phyloP scores from a whole-genome alignment of 805 yeast species.

The Candida tallmaniae region DNA sequence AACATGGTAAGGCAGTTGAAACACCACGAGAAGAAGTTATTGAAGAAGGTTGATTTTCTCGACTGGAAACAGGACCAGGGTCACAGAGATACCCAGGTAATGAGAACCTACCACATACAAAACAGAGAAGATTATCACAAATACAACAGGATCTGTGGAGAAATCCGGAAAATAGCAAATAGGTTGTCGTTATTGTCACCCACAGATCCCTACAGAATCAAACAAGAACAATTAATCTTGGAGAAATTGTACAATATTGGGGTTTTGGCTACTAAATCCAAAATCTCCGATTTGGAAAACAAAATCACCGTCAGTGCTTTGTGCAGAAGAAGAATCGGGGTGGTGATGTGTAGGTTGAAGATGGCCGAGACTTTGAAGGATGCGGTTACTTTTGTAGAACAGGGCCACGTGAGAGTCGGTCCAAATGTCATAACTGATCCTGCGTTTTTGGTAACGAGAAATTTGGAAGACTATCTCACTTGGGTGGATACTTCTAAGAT shows the following conservation, averaged over 20 bases:
- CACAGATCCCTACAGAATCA: conserved; percentile 77
- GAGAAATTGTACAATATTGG: conserved; percentile 92
- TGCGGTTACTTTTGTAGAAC: conserved; percentile 90
- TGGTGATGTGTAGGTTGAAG: conserved; percentile 87
- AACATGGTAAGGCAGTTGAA: conserved; percentile 82
- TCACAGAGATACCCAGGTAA: conserved; percentile 94
- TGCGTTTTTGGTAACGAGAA: conserved; percentile 87
- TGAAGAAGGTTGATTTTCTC: conserved; percentile 92
- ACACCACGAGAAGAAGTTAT: conserved; percentile 91
- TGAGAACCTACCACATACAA: conserved; percentile 90
- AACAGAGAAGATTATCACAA: conserved; percentile 94
- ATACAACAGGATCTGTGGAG: conserved; percentile 91
- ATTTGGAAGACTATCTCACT: conserved; percentile 92
- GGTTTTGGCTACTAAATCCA: conserved; percentile 77
- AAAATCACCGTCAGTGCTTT: conserved; percentile 88
- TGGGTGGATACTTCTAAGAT: conserved; percentile 98
- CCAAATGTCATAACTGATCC: conserved; percentile 95
- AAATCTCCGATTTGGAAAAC: conserved; percentile 88
- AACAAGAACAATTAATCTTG: conserved; percentile 81
- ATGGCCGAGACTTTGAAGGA: conserved; percentile 90
- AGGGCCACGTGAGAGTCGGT: conserved; percentile 97
- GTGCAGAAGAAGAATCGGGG: conserved; percentile 89
- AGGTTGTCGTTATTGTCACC: conserved; percentile 82
- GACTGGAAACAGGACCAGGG: conserved; percentile 97
- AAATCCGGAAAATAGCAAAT: conserved; percentile 80